Percentiles rank a stretch among this genome's conserved stretches.
Evolutionary conservation across 2,329 filamentous ascomycete species (phyloP).

Genomic region (Malbranchea zuffiana): DNA sequence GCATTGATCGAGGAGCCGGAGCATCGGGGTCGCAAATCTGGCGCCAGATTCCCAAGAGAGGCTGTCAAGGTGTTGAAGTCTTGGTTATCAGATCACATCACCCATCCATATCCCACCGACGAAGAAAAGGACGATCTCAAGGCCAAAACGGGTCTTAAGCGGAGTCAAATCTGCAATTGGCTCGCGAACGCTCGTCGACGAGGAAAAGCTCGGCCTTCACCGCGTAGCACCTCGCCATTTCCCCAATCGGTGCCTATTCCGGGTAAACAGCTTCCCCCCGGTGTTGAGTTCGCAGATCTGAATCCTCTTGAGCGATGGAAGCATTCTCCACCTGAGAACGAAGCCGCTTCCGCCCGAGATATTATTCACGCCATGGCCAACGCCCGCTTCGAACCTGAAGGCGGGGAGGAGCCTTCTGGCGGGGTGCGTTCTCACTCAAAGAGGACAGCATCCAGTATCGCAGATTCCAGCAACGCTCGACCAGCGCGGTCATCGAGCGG

Average conservation of each 20-base stretch:
- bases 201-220: conserved; percentile 58
- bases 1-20: conserved; percentile 28
- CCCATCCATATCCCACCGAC: conserved; percentile 80
- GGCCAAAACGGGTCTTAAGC: conserved; percentile 65
- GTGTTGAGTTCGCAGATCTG: conserved; percentile 39
- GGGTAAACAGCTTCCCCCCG: conserved; percentile 43
- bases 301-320: conserved; percentile 60
- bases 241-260: conserved; percentile 66
- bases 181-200: conserved; percentile 78
- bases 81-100: conserved; percentile 69
- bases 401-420: conserved; percentile 22
- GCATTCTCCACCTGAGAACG: conserved; percentile 57
- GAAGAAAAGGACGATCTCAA: conserved; percentile 74
- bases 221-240: conserved; percentile 59
- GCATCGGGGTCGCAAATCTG: conserved; percentile 48
- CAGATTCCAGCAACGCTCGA: conserved; percentile 42
- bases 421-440: conserved; percentile 29
- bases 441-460: conserved; percentile 38
- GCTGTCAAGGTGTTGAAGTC: conserved; percentile 71
- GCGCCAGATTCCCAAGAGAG: conserved; percentile 66
- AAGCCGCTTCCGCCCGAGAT: conserved; percentile 53
- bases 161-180: conserved; percentile 83
- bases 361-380: conserved; percentile 51
- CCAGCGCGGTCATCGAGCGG: conserved; percentile 44
- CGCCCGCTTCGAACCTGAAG: conserved; percentile 26